Conservation (phyloP, 2,329 filamentous ascomycete genomes). For the Curvularia lunata region DNA sequence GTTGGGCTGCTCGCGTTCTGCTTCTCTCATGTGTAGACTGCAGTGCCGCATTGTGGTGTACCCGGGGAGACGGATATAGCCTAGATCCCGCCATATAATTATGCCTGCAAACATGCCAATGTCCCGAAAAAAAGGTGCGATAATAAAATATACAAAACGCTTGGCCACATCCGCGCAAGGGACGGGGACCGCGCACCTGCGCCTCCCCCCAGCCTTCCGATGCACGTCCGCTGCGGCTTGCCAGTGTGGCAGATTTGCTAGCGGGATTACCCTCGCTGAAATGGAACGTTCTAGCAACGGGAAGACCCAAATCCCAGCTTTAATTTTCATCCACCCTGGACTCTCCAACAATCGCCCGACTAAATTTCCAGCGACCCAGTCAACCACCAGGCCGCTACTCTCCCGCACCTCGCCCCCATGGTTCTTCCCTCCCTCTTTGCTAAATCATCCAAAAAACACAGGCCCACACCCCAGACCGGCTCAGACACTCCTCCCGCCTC, state of each 20-base stretch:
- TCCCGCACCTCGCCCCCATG: slow-evolving; percentile 38
- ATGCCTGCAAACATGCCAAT: background rate
- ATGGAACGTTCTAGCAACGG: slow-evolving; percentile 47
- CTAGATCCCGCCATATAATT: background rate
- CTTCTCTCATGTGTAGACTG: background rate
- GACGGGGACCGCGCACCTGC: slow-evolving; percentile 11
- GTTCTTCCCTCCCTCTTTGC: slow-evolving; percentile 49
- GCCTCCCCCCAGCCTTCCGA: slow-evolving; percentile 29
- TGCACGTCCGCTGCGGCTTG: slow-evolving; percentile 32
- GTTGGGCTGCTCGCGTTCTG: too few relatives aligned
- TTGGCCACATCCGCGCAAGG: background rate
- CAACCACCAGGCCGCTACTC: slow-evolving; percentile 30
- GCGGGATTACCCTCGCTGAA: slow-evolving; percentile 26
- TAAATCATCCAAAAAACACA: slow-evolving; percentile 48
- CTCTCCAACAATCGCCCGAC: slow-evolving; percentile 39
- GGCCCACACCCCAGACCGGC: slow-evolving; percentile 27
- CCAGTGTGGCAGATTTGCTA: slow-evolving; percentile 22
- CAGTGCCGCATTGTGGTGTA: background rate
- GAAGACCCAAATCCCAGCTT: slow-evolving; percentile 24
- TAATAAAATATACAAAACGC: background rate
- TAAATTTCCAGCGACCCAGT: slow-evolving; percentile 38
- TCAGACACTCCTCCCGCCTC: slow-evolving; percentile 46
- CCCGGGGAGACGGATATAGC: background rate
- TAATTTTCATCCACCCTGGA: slow-evolving; percentile 35
- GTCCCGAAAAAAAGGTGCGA: background rate